phyloP scores from a whole-genome alignment of 805 yeast species.

The Barnettozyma sucrosica region DNA sequence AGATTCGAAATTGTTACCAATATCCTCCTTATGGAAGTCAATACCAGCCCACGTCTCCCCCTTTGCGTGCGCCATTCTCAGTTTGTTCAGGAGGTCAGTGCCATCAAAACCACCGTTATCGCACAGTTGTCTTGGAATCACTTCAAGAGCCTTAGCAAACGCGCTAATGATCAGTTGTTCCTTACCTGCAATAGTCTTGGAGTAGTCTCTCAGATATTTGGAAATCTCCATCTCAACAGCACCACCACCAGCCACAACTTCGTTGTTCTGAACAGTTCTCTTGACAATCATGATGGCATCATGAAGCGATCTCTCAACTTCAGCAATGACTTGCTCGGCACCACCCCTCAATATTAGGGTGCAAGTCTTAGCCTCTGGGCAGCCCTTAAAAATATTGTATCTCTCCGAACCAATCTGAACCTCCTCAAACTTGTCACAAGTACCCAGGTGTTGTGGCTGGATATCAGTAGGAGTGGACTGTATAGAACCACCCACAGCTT shows the following conservation, averaged over 20 bases:
- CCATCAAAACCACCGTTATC: conserved; percentile 99
- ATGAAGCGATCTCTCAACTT: conserved; percentile 94
- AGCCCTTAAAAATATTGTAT: conserved; percentile 87
- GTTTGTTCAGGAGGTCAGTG: conserved; percentile 83
- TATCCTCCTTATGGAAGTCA: conserved; percentile 77
- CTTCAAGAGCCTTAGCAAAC: conserved; percentile 90
- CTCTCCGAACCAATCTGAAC: conserved; percentile 95
- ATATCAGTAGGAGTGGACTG: conserved; percentile 77
- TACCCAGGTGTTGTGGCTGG: conserved; percentile 66
- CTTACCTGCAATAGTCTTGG: conserved; percentile 88
- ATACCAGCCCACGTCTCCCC: conserved; percentile 92
- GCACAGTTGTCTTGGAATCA: conserved; percentile 94
- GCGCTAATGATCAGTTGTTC: conserved; percentile 91
- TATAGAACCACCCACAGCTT: conserved; percentile 89
- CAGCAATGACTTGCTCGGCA: conserved; percentile 96
- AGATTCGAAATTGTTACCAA: conserved; percentile 76
- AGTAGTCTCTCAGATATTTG: conserved; percentile 76
- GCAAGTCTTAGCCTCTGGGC: conserved; percentile 89
- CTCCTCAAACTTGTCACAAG: conserved; percentile 84
- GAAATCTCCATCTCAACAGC: conserved; percentile 98
- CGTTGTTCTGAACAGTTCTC: conserved; percentile 81
- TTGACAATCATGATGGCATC: conserved; percentile 99
- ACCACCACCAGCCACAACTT: conserved; percentile 97
- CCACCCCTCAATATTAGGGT: conserved; percentile 94
- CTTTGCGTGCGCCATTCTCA: conserved; percentile 90